A percentile compares a stretch with the other conserved stretches of the same genome.
These are phyloP conservation scores for Dillenia turbinata DNA, from an alignment of 164 flowering plant species.

Conservation along the genomic window DNA sequence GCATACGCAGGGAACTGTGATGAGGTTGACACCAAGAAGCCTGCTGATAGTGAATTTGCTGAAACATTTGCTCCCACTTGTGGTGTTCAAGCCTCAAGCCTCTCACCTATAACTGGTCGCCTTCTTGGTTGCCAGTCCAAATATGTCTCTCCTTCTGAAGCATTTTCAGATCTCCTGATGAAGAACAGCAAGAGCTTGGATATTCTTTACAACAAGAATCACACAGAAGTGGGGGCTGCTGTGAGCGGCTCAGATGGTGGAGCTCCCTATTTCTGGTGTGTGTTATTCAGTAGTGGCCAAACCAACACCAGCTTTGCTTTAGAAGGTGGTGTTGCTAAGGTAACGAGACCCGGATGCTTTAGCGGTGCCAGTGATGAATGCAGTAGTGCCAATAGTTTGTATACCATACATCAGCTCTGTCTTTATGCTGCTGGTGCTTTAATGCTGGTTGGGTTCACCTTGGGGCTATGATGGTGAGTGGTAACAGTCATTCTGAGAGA, in stretches of 20 bases:
- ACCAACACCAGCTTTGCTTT: constrained; percentile 54
- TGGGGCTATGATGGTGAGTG: constrained; percentile 24
- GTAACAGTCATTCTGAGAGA: too few relatives aligned
- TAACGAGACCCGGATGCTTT: constrained; percentile 70
- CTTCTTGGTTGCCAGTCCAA: constrained; percentile 73
- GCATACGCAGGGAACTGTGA: constrained; percentile 77
- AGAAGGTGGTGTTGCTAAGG: constrained; percentile 52
- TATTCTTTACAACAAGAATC: constrained; percentile 59
- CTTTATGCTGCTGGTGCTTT: constrained; percentile 18
- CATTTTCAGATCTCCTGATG: constrained; percentile 65
- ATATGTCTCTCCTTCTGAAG: constrained; percentile 49
- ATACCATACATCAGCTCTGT: constrained; percentile 17
- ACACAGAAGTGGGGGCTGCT: constrained; percentile 88
- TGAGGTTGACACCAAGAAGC: constrained; percentile 65
- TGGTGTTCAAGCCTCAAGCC: constrained; percentile 53
- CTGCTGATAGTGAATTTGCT: constrained; percentile 59
- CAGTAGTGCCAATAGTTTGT: constrained; percentile 33
- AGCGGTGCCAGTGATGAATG: constrained; percentile 83
- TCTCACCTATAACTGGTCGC: constrained; percentile 72
- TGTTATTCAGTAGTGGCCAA: constrained; percentile 70
- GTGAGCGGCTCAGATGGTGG: constrained; percentile 83
- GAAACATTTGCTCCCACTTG: constrained; percentile 87
- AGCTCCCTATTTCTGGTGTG: constrained; percentile 90
- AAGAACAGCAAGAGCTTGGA: constrained; percentile 48
- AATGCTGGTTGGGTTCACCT: constrained; percentile 26